A percentile compares a stretch with the other conserved stretches of the same genome.
These are phyloP conservation scores for Saitoella complicata DNA, from an alignment of 805 yeast species.

Conservation along the genomic window DNA sequence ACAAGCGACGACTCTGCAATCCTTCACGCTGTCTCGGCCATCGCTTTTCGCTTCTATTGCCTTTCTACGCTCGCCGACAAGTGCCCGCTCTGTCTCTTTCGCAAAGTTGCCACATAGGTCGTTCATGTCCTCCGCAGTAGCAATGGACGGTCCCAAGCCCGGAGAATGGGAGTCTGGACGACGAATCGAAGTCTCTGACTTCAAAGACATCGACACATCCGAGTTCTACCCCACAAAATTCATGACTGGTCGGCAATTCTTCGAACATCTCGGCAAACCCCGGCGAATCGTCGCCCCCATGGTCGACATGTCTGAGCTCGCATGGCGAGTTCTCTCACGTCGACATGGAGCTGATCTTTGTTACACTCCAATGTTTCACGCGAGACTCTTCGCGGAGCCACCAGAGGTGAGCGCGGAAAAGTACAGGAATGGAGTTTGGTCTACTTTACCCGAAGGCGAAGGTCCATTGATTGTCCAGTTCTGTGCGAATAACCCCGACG, in stretches of 20 bases:
- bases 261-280: conserved; percentile 54
- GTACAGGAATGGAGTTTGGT: conserved; percentile 51
- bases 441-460: conserved; percentile 50
- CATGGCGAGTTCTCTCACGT: conserved; percentile 82
- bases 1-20: no score
- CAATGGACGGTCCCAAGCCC: no score
- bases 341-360: conserved; percentile 84
- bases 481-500: conserved; percentile 90
- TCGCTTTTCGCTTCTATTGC: no score
- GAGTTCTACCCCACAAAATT: no score
- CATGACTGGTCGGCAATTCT: conserved; percentile 48
- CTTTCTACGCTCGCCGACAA: no score
- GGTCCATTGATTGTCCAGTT: conserved; percentile 87
- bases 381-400: conserved; percentile 62
- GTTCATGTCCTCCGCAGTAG: no score
- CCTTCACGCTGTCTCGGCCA: no score
- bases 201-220: no score
- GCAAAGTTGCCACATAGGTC: no score
- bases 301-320: conserved; percentile 95
- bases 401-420: conserved; percentile 32
- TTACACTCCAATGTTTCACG: conserved; percentile 95
- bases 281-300: conserved; percentile 87
- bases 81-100: no score
- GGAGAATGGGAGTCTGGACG: no score
- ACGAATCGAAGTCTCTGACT: no score